phyloP scores from a whole-genome alignment of 1,284 basidiomycete genomes.

The Phylloporus gajari region DNA sequence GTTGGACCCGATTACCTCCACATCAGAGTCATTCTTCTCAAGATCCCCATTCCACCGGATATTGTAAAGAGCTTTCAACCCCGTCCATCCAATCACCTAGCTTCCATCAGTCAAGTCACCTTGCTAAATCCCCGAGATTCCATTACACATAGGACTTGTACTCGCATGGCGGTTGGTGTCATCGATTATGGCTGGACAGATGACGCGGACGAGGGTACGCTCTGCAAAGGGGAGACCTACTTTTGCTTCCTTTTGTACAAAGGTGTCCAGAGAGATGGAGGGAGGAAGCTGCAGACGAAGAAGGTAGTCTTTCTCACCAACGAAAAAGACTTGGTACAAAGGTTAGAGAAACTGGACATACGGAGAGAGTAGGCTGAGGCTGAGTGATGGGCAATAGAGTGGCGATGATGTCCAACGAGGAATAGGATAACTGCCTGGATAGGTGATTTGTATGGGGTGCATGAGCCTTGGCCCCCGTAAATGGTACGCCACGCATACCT shows the following conservation, averaged over 20 bases:
- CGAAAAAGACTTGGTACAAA: conserved; percentile 9
- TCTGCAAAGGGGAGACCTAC: conserved; percentile 15
- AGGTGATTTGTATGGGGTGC: not conserved
- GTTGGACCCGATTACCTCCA: conserved; percentile 15
- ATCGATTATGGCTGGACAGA: conserved; percentile 35
- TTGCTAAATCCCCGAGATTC: not conserved
- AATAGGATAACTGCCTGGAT: conserved; percentile 28
- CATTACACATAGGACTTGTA: not conserved
- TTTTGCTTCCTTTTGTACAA: conserved; percentile 32
- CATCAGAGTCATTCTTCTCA: conserved; percentile 27
- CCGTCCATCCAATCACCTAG: conserved; percentile 5
- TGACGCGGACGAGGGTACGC: conserved; percentile 17
- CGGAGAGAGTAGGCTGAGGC: no score
- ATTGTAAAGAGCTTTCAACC: not conserved
- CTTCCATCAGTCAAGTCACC: conserved; percentile 13
- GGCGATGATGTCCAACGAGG: conserved; percentile 19
- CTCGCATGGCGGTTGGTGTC: conserved; percentile 31
- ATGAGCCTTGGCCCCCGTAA: not conserved
- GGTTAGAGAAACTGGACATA: conserved; percentile 16
- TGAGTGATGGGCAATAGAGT: conserved; percentile 24
- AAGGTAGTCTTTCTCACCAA: conserved; percentile 30
- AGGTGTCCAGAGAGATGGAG: conserved; percentile 4
- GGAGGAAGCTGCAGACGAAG: conserved; percentile 25
- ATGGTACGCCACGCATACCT: conserved; percentile 16
- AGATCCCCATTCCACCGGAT: conserved; percentile 15